Percentiles rank a stretch among this genome's conserved stretches.
Conservation (phyloP, 2,329 filamentous ascomycete genomes). For the Alternaria rosae region DNA sequence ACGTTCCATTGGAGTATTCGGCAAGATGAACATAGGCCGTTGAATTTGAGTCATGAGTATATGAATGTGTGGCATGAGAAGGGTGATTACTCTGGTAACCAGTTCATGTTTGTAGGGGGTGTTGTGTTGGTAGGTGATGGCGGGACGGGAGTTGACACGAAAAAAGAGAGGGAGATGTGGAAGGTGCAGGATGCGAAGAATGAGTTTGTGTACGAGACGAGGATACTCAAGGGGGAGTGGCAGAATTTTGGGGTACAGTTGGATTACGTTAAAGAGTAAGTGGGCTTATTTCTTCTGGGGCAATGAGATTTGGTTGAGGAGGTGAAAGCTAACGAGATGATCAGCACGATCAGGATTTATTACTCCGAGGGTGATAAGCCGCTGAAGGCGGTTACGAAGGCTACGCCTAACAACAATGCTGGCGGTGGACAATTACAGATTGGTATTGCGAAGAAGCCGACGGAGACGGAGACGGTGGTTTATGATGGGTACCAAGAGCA, state of each 20-base stretch:
- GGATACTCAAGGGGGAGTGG: constrained; percentile 23
- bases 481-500: constrained; percentile 38
- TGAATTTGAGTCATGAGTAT: constrained; percentile 41
- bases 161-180: constrained; percentile 26
- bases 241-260: constrained; percentile 39
- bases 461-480: constrained; percentile 36
- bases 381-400: constrained; percentile 22
- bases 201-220: constrained; percentile 26
- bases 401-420: constrained; percentile 29
- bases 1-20: constrained; percentile 39
- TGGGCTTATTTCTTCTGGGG: neutral
- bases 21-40: constrained; percentile 20
- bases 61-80: constrained; percentile 42
- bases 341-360: constrained; percentile 35
- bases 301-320: neutral
- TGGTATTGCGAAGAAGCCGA: constrained; percentile 41
- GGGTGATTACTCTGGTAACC: constrained; percentile 35
- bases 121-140: constrained; percentile 32
- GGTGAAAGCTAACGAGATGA: constrained; percentile 1
- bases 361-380: constrained; percentile 26
- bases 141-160: constrained; percentile 24
- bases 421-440: constrained; percentile 38
- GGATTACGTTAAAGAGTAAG: constrained; percentile 33
- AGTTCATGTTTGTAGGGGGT: constrained; percentile 33
- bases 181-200: constrained; percentile 32